Evolutionary conservation across 805 yeast species (phyloP).

Genomic region (Debaryomyces maramus): DNA sequence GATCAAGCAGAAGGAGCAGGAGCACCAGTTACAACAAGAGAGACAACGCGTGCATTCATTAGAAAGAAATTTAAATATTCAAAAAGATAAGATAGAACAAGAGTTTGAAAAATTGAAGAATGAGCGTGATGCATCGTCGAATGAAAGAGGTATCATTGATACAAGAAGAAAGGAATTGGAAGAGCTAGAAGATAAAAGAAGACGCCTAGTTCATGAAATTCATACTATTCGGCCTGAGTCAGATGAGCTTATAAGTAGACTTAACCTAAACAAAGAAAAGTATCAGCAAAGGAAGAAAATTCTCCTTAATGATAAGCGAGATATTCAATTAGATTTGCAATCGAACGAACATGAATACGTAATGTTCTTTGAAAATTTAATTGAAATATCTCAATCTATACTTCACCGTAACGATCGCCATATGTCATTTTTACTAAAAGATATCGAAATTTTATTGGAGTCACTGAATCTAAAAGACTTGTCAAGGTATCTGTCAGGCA

Average conservation of each 20-base stretch:
- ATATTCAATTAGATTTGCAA: not conserved
- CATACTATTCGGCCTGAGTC: not conserved
- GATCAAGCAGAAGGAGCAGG: conserved; percentile 9
- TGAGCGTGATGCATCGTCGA: not conserved
- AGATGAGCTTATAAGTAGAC: not conserved
- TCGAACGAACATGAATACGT: conserved; percentile 9
- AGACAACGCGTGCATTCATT: not conserved
- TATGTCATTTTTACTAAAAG: conserved; percentile 2
- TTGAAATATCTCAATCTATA: conserved; percentile 2
- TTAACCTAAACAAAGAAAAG: not conserved
- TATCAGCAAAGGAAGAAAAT: not conserved
- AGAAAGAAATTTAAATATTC: not conserved
- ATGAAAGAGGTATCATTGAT: not conserved
- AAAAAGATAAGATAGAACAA: not conserved
- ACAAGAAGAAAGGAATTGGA: not conserved
- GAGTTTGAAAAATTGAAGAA: conserved; percentile 1
- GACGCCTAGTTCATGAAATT: not conserved
- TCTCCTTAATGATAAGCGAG: not conserved
- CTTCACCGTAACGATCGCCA: not conserved
- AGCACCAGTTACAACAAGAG: conserved; percentile 9
- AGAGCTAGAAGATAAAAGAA: not conserved
- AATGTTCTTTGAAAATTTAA: conserved; percentile 2
- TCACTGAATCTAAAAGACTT: not conserved
- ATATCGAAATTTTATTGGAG: conserved; percentile 5
- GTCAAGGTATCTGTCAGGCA: not conserved